These are phyloP conservation scores for Metarhizium guizhouense DNA, from an alignment of 2,329 filamentous ascomycete species.

Conservation along the genomic window DNA sequence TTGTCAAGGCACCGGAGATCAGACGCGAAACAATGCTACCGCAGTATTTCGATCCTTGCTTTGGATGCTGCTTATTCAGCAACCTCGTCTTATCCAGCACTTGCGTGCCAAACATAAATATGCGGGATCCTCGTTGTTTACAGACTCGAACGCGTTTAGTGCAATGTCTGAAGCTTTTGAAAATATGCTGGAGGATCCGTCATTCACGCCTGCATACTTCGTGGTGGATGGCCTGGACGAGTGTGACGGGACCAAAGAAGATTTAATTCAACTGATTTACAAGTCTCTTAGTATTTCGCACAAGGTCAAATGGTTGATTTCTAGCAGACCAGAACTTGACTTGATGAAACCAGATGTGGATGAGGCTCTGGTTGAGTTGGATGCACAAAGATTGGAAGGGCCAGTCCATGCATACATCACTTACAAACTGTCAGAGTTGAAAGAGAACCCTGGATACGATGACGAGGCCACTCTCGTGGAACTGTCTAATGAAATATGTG, in stretches of 20 bases:
- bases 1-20: slow-evolving; percentile 27
- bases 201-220: slow-evolving; percentile 24
- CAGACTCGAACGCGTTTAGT: slow-evolving; percentile 27
- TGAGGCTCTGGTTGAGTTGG: slow-evolving; percentile 27
- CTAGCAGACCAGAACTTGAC: slow-evolving; percentile 23
- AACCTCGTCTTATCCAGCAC: slow-evolving; percentile 23
- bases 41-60: slow-evolving; percentile 31
- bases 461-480: slow-evolving; percentile 3
- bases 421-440: slow-evolving; percentile 18
- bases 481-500: slow-evolving; percentile 6
- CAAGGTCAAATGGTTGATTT: slow-evolving; percentile 31
- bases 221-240: slow-evolving; percentile 42
- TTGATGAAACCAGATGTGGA: slow-evolving; percentile 23
- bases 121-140: slow-evolving; percentile 23
- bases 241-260: slow-evolving; percentile 20
- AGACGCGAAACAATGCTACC: slow-evolving; percentile 20
- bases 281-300: slow-evolving; percentile 14
- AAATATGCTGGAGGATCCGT: slow-evolving; percentile 29
- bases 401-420: slow-evolving; percentile 30
- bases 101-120: slow-evolving; percentile 25
- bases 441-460: not conserved
- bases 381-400: slow-evolving; percentile 21
- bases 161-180: slow-evolving; percentile 26
- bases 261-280: slow-evolving; percentile 29
- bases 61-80: slow-evolving; percentile 22